Evolutionary conservation across 2,329 filamentous ascomycete genomes (phyloP), one percentile per base, ranked within the genome.

Genomic region (Diaporthe sp.): DNA sequence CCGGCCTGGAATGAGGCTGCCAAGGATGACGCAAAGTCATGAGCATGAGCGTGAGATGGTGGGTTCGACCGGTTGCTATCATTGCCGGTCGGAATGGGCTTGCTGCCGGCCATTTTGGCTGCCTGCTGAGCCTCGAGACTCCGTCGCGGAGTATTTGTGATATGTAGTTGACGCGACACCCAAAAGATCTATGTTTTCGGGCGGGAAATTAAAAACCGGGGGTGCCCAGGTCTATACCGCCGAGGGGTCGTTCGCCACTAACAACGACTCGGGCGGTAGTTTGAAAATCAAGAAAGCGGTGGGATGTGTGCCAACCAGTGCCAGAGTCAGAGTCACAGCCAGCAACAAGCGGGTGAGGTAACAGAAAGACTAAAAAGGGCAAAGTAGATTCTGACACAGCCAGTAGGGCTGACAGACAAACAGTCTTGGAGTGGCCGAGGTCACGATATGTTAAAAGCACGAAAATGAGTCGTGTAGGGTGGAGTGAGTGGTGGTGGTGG

Each of bases 1-100:
- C 87, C 86, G 31, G 90, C 88, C 37, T 86, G 85, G 82, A 92
- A 92, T 8, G 89, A 90, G n/a, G 85, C 84, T 49, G 85, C 84
- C 51, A 87, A 80, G 6, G 81, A 81, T 13, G 81, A 80, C 8
- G 80, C 79, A 39, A 82, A 72, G 68, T 82, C 71, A 46, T 72
- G 75, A 49, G 49, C 57, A 25, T 62, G 73, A 17, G 65, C 65
- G 22, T 73, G 71, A n/a, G 71, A 34, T 1, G 73, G 65, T 37
- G 73, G 65, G 2, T 62, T 57, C 17, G 68, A 55, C 58, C 49
- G 42, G 31, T 28, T 31, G 65, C 34, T 69, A 15, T 69, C 58
- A 22, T 57, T 65, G 22, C 39, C 61, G 49, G 71, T 73, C 3
- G 73, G 73, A 4, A 74, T 74, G 12, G 73, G 73, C 25, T 69